phyloP scores from a whole-genome alignment of 495 filamentous ascomycete genomes.

The Penicillium crystallinum region DNA sequence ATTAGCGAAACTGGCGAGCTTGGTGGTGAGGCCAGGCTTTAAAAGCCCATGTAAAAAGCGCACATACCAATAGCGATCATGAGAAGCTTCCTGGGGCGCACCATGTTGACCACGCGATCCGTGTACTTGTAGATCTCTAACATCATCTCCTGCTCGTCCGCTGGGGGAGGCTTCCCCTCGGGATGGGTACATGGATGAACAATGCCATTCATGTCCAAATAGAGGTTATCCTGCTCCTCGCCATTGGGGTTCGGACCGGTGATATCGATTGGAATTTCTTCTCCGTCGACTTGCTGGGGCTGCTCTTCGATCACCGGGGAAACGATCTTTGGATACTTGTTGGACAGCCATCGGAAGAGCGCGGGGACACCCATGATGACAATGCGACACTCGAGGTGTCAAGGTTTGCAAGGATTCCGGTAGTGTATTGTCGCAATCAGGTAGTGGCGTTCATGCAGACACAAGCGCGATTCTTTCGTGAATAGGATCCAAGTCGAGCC shows the following conservation, averaged over 20 bases:
- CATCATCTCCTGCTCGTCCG: slow-evolving; percentile 99
- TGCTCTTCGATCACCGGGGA: slow-evolving; percentile 82
- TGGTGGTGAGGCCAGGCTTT: not conserved
- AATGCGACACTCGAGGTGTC: slow-evolving; percentile 13
- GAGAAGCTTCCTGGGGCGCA: slow-evolving; percentile 86
- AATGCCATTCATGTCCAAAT: slow-evolving; percentile 99
- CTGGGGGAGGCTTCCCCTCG: slow-evolving; percentile 84
- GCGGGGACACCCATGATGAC: slow-evolving; percentile 88
- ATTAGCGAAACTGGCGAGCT: slow-evolving; percentile 1
- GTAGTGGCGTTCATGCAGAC: not conserved
- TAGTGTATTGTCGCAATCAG: slow-evolving; percentile 2
- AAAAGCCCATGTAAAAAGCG: slow-evolving; percentile 2
- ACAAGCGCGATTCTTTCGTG: not conserved
- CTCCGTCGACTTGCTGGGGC: slow-evolving; percentile 71
- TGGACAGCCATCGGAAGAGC: slow-evolving; percentile 87
- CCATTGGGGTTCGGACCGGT: slow-evolving; percentile 91
- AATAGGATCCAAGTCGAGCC: not conserved
- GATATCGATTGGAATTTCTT: slow-evolving; percentile 75
- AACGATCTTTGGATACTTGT: slow-evolving; percentile 95
- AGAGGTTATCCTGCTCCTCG: slow-evolving; percentile 96
- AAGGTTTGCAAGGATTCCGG: not conserved
- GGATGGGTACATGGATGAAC: slow-evolving; percentile 99
- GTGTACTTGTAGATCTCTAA: slow-evolving; percentile 95
- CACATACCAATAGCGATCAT: slow-evolving; percentile 95
- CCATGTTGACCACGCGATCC: slow-evolving; percentile 97